Conservation (phyloP, 768 basidiomycete genomes). For the Sporobolomyces roseus region DNA sequence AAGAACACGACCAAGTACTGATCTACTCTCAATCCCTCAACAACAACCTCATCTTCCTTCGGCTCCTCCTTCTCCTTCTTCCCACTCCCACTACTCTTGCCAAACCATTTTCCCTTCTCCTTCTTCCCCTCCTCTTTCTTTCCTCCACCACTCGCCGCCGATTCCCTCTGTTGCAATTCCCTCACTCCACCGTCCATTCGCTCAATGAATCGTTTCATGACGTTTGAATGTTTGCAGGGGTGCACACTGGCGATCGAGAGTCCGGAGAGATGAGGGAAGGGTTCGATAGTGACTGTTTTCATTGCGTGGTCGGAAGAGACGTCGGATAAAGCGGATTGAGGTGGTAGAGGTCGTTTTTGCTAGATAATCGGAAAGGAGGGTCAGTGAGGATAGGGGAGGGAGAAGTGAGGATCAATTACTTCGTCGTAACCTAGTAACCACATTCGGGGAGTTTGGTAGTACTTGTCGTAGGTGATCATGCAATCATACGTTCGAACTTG, state of each 20-base stretch:
- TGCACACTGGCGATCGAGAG: slow-evolving; percentile 85
- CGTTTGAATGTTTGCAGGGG: slow-evolving; percentile 96
- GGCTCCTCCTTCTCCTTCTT: slow-evolving; percentile 60
- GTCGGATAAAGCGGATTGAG: slow-evolving; percentile 91
- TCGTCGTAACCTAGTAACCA: slow-evolving; percentile 98
- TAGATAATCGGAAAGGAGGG: slow-evolving; percentile 48
- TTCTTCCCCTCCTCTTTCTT: slow-evolving; percentile 32
- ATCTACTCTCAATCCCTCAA: slow-evolving; percentile 81
- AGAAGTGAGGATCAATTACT: slow-evolving; percentile 52
- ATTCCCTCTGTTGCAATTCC: slow-evolving; percentile 62
- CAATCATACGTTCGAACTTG: slow-evolving; percentile 98
- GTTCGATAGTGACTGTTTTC: slow-evolving; percentile 98
- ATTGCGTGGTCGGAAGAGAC: slow-evolving; percentile 94
- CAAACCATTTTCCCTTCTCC: slow-evolving; percentile 55
- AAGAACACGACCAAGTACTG: slow-evolving; percentile 98
- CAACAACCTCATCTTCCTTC: slow-evolving; percentile 53
- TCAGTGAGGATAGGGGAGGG: neutral
- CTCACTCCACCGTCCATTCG: slow-evolving; percentile 88
- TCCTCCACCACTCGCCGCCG: slow-evolving; percentile 50
- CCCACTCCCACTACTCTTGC: slow-evolving; percentile 47
- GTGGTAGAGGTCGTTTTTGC: slow-evolving; percentile 84
- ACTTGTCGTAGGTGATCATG: slow-evolving; percentile 99
- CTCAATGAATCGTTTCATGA: slow-evolving; percentile 99
- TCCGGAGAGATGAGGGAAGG: slow-evolving; percentile 86
- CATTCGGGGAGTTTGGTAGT: slow-evolving; percentile 96